These are phyloP conservation scores for Fragaria ananassa DNA, from an alignment of 306 rosid genomes.

Conservation along the genomic window DNA sequence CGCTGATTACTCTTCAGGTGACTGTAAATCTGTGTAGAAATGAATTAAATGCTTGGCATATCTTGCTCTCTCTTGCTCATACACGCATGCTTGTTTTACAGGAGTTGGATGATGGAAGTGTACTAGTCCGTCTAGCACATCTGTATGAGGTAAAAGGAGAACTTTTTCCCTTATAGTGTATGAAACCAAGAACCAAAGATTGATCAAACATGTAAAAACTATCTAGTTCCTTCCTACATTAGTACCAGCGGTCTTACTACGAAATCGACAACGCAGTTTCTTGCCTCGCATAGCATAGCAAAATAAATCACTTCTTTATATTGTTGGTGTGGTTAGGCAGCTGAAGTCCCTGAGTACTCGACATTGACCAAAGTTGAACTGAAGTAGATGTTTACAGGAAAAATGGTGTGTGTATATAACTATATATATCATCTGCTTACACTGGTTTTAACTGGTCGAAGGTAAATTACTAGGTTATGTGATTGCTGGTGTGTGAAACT, in stretches of 20 bases:
- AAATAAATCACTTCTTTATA: neutral
- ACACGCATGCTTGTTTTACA: constrained; percentile 32
- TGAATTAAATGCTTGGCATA: neutral
- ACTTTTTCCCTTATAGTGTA: neutral
- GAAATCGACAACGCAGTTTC: neutral
- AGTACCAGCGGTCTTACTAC: no score
- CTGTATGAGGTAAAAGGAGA: constrained; percentile 8
- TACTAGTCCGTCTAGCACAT: neutral
- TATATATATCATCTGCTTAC: neutral
- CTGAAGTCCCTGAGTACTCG: constrained; percentile 64
- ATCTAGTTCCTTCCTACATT: neutral
- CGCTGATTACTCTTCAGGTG: constrained; percentile 85
- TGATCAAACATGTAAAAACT: neutral
- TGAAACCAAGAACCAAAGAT: neutral
- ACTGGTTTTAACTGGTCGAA: neutral
- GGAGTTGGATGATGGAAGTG: constrained; percentile 63
- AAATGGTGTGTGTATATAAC: constrained; percentile 33
- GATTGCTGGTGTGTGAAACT: constrained; percentile 7
- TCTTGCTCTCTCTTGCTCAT: neutral
- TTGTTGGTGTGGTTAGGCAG: constrained; percentile 34
- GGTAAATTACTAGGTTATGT: neutral
- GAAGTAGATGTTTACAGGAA: constrained; percentile 60
- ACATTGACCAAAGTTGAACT: constrained; percentile 58
- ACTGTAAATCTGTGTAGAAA: neutral
- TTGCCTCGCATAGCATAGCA: neutral